These are phyloP conservation scores for Agaricus blazei DNA, from an alignment of 768 basidiomycete genomes.

Conservation along the genomic window DNA sequence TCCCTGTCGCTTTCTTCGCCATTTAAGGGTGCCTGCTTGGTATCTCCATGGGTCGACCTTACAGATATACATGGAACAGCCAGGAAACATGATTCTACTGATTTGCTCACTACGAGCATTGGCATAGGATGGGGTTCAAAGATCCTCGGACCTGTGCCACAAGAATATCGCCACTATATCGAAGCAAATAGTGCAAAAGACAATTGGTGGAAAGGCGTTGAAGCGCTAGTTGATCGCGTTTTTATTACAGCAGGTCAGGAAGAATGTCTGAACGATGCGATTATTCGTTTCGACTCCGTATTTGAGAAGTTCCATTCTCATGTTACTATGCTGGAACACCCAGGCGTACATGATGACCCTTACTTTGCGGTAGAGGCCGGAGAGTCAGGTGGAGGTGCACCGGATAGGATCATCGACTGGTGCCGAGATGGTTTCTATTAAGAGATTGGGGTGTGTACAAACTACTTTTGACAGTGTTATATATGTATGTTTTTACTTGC, in stretches of 20 bases:
- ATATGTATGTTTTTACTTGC: no score
- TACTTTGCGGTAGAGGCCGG: no score
- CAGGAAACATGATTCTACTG: constrained; percentile 18
- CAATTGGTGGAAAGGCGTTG: constrained; percentile 28
- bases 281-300: constrained; percentile 19
- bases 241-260: constrained; percentile 30
- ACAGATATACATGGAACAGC: constrained; percentile 15
- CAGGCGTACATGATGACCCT: no score
- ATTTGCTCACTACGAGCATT: constrained; percentile 16
- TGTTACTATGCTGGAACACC: no score
- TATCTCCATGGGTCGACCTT: constrained; percentile 30
- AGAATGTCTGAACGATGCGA: constrained; percentile 30
- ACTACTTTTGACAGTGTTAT: no score
- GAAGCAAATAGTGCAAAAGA: constrained; percentile 26
- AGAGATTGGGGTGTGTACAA: no score
- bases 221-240: constrained; percentile 25
- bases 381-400: no score
- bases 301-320: constrained; percentile 16
- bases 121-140: constrained; percentile 10
- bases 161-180: constrained; percentile 20
- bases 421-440: no score
- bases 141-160: constrained; percentile 18
- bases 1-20: constrained; percentile 15
- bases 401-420: no score
- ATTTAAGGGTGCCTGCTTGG: constrained; percentile 20